Base-by-base conservation (phyloP, 352 stramenopile genomes). In the Globisporangium cederbergense region DNA sequence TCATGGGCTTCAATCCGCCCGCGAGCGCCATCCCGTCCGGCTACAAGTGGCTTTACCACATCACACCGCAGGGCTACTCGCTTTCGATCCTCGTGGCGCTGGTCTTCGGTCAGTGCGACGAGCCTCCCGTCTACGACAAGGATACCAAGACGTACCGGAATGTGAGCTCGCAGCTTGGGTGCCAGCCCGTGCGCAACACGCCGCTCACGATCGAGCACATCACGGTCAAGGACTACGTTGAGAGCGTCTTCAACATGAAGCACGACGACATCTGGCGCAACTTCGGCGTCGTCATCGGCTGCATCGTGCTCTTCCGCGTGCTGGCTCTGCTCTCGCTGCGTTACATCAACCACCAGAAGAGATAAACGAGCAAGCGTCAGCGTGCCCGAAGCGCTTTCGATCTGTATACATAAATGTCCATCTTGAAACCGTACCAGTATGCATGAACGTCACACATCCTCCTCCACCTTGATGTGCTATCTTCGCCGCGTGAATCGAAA, bases 1-100 rank as follows among this genome's bases (percentile, higher is more conserved):
- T 77, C 47, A 73, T 70, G 57, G 74, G 76, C 14, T 84, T 79
- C 72, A 84, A 78, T 10, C 74, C 76, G 61, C 76, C 76, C 4
- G 60, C 65, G 36, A 45, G 60, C 30, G 65, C 74, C 51, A 81
- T 84, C 38, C 76, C 74, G 0, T 34, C 49, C 2, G 72, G 69
- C 8, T 84, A 81, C 66, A 74, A 76, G 51, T 84, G 76, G 74
- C 66, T 82, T 43, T 82, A 81, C 56, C 42, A 49, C 13, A 73
- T 80, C 40, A 60, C 58, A 0, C 73, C 73, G 18, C 66, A 71
- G 30, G 67, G 75, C 22, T 81, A 80, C 54, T 65, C 62, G 36
- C 75, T 81, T 28, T 63, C 75, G 6, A 67, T 67, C 20, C 66
- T 85, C 34, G 76, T 69, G 0, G 65, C 74, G 50, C 58, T 84